Evolutionary conservation across 805 yeast species (phyloP).

Genomic region (Wickerhamiella brachini): DNA sequence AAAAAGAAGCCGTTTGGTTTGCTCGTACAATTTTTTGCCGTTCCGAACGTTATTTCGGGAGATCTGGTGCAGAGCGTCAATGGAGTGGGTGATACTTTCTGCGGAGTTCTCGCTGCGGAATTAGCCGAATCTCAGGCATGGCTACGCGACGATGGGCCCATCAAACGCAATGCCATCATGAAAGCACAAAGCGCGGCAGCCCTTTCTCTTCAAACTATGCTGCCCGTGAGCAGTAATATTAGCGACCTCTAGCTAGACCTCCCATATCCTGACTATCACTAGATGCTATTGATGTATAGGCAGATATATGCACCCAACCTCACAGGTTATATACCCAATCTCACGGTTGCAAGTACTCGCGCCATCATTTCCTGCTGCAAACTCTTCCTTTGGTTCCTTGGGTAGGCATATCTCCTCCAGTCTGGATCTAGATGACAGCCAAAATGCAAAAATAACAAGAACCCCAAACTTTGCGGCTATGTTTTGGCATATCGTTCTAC

Average conservation of each 20-base stretch:
- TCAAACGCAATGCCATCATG: conserved; percentile 19
- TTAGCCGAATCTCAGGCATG: conserved; percentile 21
- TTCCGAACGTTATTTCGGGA: conserved; percentile 26
- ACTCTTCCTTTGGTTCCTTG: too few species aligned
- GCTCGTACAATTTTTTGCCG: conserved; percentile 46
- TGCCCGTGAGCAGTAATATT: conserved; percentile 21
- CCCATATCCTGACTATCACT: too few species aligned
- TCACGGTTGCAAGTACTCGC: too few species aligned
- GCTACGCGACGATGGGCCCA: conserved; percentile 23
- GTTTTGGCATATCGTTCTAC: too few species aligned
- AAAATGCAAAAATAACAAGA: too few species aligned
- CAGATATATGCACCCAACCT: too few species aligned
- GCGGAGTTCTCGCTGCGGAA: conserved; percentile 46
- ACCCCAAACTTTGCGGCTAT: too few species aligned
- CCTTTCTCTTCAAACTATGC: conserved; percentile 21
- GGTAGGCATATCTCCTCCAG: too few species aligned
- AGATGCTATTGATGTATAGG: too few species aligned
- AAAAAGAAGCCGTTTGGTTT: conserved; percentile 31
- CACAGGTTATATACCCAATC: too few species aligned
- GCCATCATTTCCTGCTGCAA: too few species aligned
- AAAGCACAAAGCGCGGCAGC: conserved; percentile 28
- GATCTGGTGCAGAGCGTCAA: conserved; percentile 48
- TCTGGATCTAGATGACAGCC: too few species aligned
- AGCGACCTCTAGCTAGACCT: conserved; percentile 2
- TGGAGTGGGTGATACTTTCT: conserved; percentile 79